Percentiles rank a stretch among this genome's conserved stretches.
Evolutionary conservation across 768 basidiomycete species (phyloP).

Genomic region (Termitomyces sp.): DNA sequence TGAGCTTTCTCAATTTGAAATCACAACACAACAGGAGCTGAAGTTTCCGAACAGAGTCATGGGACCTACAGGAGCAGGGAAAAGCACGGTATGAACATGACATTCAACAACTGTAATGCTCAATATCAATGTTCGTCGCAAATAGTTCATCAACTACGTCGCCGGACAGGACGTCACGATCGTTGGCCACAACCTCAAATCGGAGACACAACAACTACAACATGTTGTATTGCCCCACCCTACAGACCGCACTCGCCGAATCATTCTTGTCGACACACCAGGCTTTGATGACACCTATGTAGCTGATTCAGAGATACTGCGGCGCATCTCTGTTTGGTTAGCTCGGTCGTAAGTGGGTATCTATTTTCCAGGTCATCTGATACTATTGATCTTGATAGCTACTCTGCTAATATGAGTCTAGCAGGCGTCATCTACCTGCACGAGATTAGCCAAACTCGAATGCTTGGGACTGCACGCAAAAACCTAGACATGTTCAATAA

Average conservation of each 20-base stretch:
- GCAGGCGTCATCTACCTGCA: constrained; percentile 15
- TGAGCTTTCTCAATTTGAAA: background rate
- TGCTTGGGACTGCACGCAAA: constrained; percentile 16
- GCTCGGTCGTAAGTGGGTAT: constrained; percentile 8
- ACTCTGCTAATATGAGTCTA: constrained; percentile 11
- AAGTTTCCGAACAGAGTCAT: constrained; percentile 3
- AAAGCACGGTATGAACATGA: constrained; percentile 8
- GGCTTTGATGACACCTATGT: constrained; percentile 12
- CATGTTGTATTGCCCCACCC: constrained; percentile 10
- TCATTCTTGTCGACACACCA: constrained; percentile 12
- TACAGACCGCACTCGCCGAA: constrained; percentile 1
- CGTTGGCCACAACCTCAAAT: constrained; percentile 9
- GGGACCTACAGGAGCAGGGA: constrained; percentile 11
- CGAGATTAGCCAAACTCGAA: constrained; percentile 17
- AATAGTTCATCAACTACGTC: constrained; percentile 12
- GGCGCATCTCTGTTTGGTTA: constrained; percentile 9
- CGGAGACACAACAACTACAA: constrained; percentile 11
- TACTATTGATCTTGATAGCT: background rate
- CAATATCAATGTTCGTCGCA: background rate
- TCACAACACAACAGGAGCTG: background rate
- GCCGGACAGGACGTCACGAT: background rate
- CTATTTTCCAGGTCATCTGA: background rate
- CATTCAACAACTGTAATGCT: too few species aligned
- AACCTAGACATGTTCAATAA: constrained; percentile 17
- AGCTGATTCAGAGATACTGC: constrained; percentile 9